phyloP scores from a whole-genome alignment of 768 basidiomycete species.

The Termitomyces sp. region DNA sequence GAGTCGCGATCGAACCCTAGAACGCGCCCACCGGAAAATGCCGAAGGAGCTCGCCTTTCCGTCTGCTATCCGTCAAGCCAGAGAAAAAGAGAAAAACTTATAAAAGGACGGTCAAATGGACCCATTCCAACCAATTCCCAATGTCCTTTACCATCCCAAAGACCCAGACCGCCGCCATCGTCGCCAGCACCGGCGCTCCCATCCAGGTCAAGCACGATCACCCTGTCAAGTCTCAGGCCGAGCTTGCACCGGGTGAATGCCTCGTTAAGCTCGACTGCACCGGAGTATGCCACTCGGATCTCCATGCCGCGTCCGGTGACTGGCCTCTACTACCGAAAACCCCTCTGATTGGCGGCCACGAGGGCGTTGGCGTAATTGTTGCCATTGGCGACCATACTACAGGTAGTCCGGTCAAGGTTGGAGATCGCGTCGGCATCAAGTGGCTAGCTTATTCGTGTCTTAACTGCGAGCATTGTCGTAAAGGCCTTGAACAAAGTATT shows the following conservation, averaged over 20 bases:
- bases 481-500: conserved; percentile 69
- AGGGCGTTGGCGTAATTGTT: conserved; percentile 80
- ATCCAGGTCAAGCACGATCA: conserved; percentile 37
- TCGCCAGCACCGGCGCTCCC: conserved; percentile 25
- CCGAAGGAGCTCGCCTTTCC: not conserved
- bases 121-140: no score
- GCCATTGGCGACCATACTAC: conserved; percentile 68
- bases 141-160: conserved; percentile 26
- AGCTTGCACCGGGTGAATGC: conserved; percentile 65
- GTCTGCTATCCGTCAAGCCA: not conserved
- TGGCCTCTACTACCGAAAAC: conserved; percentile 68
- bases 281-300: conserved; percentile 83
- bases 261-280: conserved; percentile 72
- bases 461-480: conserved; percentile 70
- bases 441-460: conserved; percentile 71
- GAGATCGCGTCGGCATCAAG: conserved; percentile 84
- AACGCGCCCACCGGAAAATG: not conserved
- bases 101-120: not conserved
- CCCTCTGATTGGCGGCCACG: conserved; percentile 78
- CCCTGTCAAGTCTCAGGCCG: conserved; percentile 48
- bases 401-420: conserved; percentile 61
- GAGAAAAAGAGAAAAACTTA: not conserved
- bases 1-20: not conserved
- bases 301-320: conserved; percentile 70
- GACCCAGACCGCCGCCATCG: conserved; percentile 38